A percentile compares a stretch with the other conserved stretches of the same genome.
Evolutionary conservation across 345 rosid genomes (phyloP).

Genomic region (Boechera divaricarpa): DNA sequence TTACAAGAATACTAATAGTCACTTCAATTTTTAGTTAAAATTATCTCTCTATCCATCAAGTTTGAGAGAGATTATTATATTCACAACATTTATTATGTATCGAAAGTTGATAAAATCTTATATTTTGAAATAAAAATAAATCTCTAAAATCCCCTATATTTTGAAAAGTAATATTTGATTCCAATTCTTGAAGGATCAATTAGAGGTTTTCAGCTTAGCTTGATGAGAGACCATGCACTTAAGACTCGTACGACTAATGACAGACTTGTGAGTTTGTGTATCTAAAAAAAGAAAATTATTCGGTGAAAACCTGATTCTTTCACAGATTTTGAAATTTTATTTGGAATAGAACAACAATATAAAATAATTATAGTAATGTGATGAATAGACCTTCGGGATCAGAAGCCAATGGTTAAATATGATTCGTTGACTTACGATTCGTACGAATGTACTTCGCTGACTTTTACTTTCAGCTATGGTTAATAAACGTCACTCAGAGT

Average conservation of each 20-base stretch:
- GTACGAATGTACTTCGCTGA: constrained; percentile 11
- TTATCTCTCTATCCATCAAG: too few relatives aligned
- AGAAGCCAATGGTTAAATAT: background rate
- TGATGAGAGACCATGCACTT: background rate
- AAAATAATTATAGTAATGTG: background rate
- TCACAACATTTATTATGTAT: too few relatives aligned
- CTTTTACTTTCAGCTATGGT: background rate
- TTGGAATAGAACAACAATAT: background rate
- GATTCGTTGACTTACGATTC: background rate
- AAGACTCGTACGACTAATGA: background rate
- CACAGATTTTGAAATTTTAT: background rate
- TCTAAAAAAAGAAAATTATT: too few relatives aligned
- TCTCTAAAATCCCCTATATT: too few relatives aligned
- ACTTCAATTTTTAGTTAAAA: too few relatives aligned
- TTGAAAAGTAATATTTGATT: background rate
- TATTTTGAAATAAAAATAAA: too few relatives aligned
- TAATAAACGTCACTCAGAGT: background rate
- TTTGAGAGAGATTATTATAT: too few relatives aligned
- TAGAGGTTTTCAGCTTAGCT: background rate
- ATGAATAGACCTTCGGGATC: background rate
- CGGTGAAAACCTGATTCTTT: background rate
- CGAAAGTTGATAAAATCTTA: too few relatives aligned
- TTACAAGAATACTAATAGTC: too few relatives aligned
- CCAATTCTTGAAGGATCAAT: background rate
- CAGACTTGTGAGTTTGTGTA: background rate